Evolutionary conservation across 1,284 basidiomycete genomes (phyloP), one percentile per base, ranked within the genome.

Genomic region (Fomitiporia mediterranea): DNA sequence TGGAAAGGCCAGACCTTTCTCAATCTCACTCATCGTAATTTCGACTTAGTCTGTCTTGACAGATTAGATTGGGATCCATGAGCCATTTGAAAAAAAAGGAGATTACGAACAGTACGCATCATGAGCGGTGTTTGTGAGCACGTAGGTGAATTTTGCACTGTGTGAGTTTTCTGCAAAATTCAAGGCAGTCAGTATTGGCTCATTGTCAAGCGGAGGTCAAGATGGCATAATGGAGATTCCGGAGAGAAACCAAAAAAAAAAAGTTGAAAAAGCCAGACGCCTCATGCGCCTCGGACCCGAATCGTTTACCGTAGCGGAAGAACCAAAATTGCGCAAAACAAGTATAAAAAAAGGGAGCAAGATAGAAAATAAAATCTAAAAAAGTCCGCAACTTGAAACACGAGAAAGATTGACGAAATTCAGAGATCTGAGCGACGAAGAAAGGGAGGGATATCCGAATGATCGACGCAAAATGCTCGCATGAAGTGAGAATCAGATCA

Each of bases 81-180:
- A 25, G 7, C 3, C 4, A 15, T 1, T 17, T 15, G n/a, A 28
- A 2, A 32, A 56, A 7, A 32, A 49, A 35, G 11, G 25, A 48
- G 8, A 47, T 13, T 15, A 40, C 56, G 11, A 13, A 57, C 56
- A 25, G 56, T 21, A 46, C 56, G 56, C 56, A 57, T 57, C 56
- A 57, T 57, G 2, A 57, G 25, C 25, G 42, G 51, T 23, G 56
- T 44, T 37, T 44, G 43, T 27, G 56, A 47, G 56, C 32, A 34
- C 51, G 56, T 25, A 7, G 50, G 25, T 27, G 56, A 17, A 35
- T 17, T 28, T 8, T 39, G 27, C 19, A 13, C 35, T 25, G 19
- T 47, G 35, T 30, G 17, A 40, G 8, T 32, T 44, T 54, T 38
- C 34, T 54, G 21, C 40, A 4, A 19, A 44, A 28, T n/a, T 9